These are phyloP conservation scores for Capronia coronata DNA, from an alignment of 2,329 filamentous ascomycete species.

Conservation along the genomic window DNA sequence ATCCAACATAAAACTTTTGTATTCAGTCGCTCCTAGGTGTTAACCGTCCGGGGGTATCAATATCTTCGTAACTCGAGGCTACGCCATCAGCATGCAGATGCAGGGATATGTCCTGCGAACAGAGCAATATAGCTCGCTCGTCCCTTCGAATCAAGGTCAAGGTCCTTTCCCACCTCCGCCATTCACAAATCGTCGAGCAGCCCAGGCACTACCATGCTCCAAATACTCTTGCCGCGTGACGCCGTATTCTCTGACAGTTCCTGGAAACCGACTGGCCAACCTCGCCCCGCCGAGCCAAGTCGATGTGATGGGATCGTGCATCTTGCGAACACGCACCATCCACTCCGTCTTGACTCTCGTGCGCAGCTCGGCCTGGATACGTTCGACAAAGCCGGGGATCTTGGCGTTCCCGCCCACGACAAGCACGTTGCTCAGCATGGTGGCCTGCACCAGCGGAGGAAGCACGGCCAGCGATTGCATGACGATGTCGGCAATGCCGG, in stretches of 20 bases:
- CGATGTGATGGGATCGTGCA: constrained; percentile 66
- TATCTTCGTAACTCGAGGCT: too few species aligned
- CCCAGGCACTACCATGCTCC: constrained; percentile 71
- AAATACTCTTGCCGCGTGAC: constrained; percentile 90
- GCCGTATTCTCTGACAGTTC: constrained; percentile 57
- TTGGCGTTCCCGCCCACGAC: constrained; percentile 81
- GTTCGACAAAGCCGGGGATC: constrained; percentile 72
- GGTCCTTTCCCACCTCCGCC: constrained; percentile 6
- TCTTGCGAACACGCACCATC: constrained; percentile 63
- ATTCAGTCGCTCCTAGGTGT: too few species aligned
- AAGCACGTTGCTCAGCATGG: constrained; percentile 76
- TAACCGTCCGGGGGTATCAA: too few species aligned
- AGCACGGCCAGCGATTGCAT: constrained; percentile 68
- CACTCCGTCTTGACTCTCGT: constrained; percentile 69
- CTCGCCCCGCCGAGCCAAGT: constrained; percentile 82
- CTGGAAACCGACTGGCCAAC: constrained; percentile 59
- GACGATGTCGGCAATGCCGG: constrained; percentile 75
- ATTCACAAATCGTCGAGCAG: constrained; percentile 59
- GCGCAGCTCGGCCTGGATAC: constrained; percentile 66
- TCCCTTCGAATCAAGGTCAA: background rate
- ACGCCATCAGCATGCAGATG: too few species aligned
- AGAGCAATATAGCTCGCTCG: too few species aligned
- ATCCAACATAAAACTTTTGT: too few species aligned
- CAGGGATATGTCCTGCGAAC: too few species aligned
- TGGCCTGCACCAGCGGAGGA: constrained; percentile 76